phyloP scores from a whole-genome alignment of 352 stramenopile genomes.

The Pythium myriotylum region DNA sequence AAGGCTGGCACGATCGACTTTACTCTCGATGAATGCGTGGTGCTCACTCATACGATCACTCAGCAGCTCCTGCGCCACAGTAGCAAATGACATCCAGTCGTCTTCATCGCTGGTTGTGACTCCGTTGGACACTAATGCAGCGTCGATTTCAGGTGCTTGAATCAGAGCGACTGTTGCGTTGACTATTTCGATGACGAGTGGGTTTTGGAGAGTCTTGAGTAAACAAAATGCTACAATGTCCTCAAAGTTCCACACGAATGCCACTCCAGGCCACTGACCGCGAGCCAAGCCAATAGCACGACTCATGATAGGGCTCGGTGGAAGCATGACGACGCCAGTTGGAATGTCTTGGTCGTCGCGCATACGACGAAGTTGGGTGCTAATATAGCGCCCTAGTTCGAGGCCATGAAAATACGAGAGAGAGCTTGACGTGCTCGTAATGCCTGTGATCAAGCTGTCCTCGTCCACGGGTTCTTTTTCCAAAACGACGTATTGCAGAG shows the following conservation, averaged over 20 bases:
- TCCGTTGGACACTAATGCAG: neutral
- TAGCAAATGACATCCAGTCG: slow-evolving; percentile 42
- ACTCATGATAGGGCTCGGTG: slow-evolving; percentile 37
- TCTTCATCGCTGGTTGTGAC: neutral
- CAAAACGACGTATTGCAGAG: slow-evolving; percentile 34
- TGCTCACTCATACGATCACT: slow-evolving; percentile 22
- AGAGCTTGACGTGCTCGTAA: slow-evolving; percentile 1
- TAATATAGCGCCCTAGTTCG: slow-evolving; percentile 53
- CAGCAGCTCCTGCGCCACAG: slow-evolving; percentile 26
- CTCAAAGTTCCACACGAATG: slow-evolving; percentile 49
- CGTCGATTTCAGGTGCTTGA: slow-evolving; percentile 30
- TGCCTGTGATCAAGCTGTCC: slow-evolving; percentile 17
- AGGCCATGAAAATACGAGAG: slow-evolving; percentile 49
- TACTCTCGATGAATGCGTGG: slow-evolving; percentile 35
- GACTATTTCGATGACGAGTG: slow-evolving; percentile 39
- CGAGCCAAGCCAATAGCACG: slow-evolving; percentile 50
- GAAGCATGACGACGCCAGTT: slow-evolving; percentile 45
- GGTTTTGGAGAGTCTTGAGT: slow-evolving; percentile 39
- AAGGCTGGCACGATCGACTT: slow-evolving; percentile 39
- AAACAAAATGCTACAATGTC: slow-evolving; percentile 52
- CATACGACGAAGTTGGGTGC: slow-evolving; percentile 39
- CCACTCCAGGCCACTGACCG: slow-evolving; percentile 36
- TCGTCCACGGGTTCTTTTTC: slow-evolving; percentile 27
- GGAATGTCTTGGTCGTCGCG: slow-evolving; percentile 35
- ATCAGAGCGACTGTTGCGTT: slow-evolving; percentile 42